phyloP scores from a whole-genome alignment of 768 basidiomycete genomes.

The Tricholoma flavovirens region DNA sequence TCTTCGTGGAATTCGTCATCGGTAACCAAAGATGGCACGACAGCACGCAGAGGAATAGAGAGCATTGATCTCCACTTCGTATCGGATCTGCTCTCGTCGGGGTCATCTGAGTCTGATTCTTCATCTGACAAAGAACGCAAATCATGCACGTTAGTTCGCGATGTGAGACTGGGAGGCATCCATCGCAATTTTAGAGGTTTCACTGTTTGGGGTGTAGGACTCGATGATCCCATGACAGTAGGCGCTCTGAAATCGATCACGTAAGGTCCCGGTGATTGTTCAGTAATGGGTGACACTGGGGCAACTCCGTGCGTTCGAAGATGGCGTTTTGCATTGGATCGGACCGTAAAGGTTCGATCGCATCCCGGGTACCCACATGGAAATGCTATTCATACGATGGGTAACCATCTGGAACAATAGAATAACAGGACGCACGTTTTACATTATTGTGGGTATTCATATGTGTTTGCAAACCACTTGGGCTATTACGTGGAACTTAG shows the following conservation, averaged over 20 bases:
- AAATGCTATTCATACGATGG: slow-evolving; percentile 29
- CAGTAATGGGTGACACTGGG: slow-evolving; percentile 14
- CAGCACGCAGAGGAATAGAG: slow-evolving; percentile 21
- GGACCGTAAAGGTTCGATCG: slow-evolving; percentile 64
- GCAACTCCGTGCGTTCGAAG: slow-evolving; percentile 66
- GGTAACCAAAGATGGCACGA: slow-evolving; percentile 18
- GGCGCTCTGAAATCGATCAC: slow-evolving; percentile 35
- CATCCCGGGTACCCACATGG: slow-evolving; percentile 57
- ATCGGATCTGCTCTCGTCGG: slow-evolving; percentile 12
- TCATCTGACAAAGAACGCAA: slow-evolving; percentile 22
- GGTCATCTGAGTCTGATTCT: slow-evolving; percentile 19
- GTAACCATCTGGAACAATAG: background rate
- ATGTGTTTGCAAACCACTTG: slow-evolving; percentile 51
- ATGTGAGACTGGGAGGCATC: slow-evolving; percentile 35
- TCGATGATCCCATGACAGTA: slow-evolving; percentile 22
- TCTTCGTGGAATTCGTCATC: slow-evolving; percentile 22
- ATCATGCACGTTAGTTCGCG: slow-evolving; percentile 20
- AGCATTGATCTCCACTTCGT: slow-evolving; percentile 14
- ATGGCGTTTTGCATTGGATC: slow-evolving; percentile 78
- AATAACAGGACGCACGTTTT: slow-evolving; percentile 36
- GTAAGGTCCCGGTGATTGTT: slow-evolving; percentile 19
- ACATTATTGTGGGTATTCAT: slow-evolving; percentile 53
- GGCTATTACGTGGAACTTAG: slow-evolving; percentile 24
- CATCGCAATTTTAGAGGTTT: slow-evolving; percentile 30
- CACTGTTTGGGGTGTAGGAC: slow-evolving; percentile 8